A percentile compares a stretch with the other conserved stretches of the same genome.
phyloP scores from a whole-genome alignment of 2,329 filamentous ascomycete genomes.

The Mycosphaerelloides madeirae region DNA sequence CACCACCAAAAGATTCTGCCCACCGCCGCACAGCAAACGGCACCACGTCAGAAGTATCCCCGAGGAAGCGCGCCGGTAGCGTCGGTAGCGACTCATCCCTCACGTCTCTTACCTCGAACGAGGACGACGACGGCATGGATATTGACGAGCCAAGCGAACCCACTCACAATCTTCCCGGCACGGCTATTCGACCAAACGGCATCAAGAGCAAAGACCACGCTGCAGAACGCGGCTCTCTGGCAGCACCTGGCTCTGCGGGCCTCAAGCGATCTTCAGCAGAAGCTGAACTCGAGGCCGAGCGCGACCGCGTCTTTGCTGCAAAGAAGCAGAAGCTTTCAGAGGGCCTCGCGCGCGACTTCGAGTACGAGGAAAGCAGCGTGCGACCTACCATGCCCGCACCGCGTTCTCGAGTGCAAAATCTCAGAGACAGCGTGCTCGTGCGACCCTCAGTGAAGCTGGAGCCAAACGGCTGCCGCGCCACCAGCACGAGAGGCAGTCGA shows the following conservation, averaged over 20 bases:
- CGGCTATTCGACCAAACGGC: slow-evolving; percentile 15
- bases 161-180: slow-evolving; percentile 5
- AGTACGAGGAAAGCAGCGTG: slow-evolving; percentile 31
- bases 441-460: slow-evolving; percentile 22
- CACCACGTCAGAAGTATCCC: slow-evolving; percentile 25
- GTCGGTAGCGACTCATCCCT: slow-evolving; percentile 29
- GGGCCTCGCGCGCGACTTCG: slow-evolving; percentile 26
- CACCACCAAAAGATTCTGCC: slow-evolving; percentile 19
- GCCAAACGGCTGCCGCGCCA: slow-evolving; percentile 20
- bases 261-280: slow-evolving; percentile 35
- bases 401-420: slow-evolving; percentile 14
- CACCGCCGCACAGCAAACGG: slow-evolving; percentile 15
- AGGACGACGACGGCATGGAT: slow-evolving; percentile 26
- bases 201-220: slow-evolving; percentile 25
- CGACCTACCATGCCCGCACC: slow-evolving; percentile 20
- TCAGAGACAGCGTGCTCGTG: slow-evolving; percentile 17
- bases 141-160: slow-evolving; percentile 15
- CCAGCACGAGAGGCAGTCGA: slow-evolving; percentile 21
- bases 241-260: slow-evolving; percentile 17
- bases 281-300: slow-evolving; percentile 29
- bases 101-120: slow-evolving; percentile 33
- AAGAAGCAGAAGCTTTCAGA: slow-evolving; percentile 33
- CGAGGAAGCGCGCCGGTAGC: slow-evolving; percentile 23
- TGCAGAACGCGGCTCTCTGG: slow-evolving; percentile 26
- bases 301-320: slow-evolving; percentile 23